Evolutionary conservation across 208 protist genomes (phyloP).

Genomic region (Leptomonas pyrrhocoris): DNA sequence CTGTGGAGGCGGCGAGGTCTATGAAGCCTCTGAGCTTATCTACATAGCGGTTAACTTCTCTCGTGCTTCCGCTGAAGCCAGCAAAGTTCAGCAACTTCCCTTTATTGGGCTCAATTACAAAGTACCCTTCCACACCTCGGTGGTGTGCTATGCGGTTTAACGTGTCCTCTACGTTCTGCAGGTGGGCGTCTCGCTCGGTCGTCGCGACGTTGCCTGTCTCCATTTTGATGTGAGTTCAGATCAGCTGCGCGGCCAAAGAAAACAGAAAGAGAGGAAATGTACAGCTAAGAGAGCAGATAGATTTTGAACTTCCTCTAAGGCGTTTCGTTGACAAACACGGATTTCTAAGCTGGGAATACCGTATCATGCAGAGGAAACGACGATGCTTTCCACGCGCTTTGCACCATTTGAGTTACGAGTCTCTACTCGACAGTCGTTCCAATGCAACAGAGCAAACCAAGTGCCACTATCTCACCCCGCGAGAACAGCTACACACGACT

Average conservation of each 20-base stretch:
- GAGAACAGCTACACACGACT: no score
- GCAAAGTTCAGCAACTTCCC: constrained; percentile 61
- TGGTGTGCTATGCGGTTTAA: constrained; percentile 73
- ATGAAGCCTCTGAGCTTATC: constrained; percentile 72
- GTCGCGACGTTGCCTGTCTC: constrained; percentile 26
- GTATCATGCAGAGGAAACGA: no score
- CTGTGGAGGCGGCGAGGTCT: constrained; percentile 66
- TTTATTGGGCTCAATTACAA: constrained; percentile 69
- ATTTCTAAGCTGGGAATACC: no score
- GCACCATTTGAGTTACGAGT: no score
- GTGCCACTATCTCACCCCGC: no score
- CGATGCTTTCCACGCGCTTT: no score
- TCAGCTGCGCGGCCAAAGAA: background rate
- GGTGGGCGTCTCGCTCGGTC: constrained; percentile 58
- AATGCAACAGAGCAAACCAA: no score
- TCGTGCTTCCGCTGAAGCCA: constrained; percentile 60
- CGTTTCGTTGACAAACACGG: no score
- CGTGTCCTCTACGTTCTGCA: constrained; percentile 68
- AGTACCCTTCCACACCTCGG: constrained; percentile 80
- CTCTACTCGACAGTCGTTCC: no score
- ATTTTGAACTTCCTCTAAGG: no score
- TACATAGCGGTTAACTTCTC: constrained; percentile 57
- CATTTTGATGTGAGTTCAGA: constrained; percentile 20
- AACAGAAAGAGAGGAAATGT: background rate
- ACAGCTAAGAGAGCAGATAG: background rate